Base-by-base conservation (phyloP, 2,329 filamentous ascomycete species). In the Coniochaeta sp. region DNA sequence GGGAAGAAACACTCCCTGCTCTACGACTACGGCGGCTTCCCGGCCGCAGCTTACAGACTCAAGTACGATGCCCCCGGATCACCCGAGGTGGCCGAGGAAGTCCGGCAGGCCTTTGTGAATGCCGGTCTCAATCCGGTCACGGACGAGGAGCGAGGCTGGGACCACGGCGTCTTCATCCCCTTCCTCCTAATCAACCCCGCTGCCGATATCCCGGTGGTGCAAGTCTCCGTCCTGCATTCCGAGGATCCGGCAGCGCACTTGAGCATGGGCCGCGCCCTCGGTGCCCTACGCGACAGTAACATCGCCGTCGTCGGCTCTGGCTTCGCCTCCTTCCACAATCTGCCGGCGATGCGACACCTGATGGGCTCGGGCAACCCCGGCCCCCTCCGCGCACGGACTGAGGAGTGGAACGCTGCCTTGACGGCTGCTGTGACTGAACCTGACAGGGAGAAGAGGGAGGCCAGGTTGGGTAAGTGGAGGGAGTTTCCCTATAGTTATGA, bases 1-100 rank as follows among this genome's bases (percentile, higher is more conserved):
- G 78, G 67, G 4, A 66, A 72, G 22, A 74, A 73, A 26, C 84
- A 80, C 60, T 66, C 72, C 1, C 71, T 87, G 5, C 70, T 77
- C 57, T 87, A 84, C 67, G 83, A 87, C 67, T 87, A 86, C 71
- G 78, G 77, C 65, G 81, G 81, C 19, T 86, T 87, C 66, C 84
- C 84, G 0, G 67, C 74, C 11, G 82, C 83, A 69, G 67, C 79
- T 0, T 87, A 87, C 68, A 62, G 74, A 19, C 71, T 86, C 64
- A 79, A 79, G 65, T 86, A 87, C 65, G 75, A 81, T 4, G 84
- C 84, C 3, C 76, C 79, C 0, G 84, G 84, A 0, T 78, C 78
- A 31, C 81, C 83, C 0, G 77, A 76, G 36, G 68, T 87, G 4
- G 84, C 84, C 0, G 70, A 68, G 1, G 73, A 80, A 62, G 72